Evolutionary conservation across 108 stramenopile genomes (phyloP).

Genomic region (Nitzschia sp.): DNA sequence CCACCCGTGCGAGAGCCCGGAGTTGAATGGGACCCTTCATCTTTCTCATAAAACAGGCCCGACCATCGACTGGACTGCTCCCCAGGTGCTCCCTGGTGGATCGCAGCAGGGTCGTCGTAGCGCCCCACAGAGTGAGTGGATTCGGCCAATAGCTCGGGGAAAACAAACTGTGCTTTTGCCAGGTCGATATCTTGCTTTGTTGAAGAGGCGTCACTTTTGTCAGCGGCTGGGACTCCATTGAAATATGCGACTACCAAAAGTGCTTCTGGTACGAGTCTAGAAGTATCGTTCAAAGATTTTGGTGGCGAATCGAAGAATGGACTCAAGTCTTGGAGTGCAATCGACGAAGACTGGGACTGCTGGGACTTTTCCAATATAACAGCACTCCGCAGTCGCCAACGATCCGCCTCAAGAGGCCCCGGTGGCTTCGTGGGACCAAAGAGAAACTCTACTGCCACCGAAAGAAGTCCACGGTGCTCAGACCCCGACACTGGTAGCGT

Average conservation of each 20-base stretch:
- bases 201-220: conserved; percentile 3
- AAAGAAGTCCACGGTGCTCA: conserved; percentile 66
- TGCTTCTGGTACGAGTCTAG: conserved; percentile 43
- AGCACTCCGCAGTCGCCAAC: conserved; percentile 74
- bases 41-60: conserved; percentile 18
- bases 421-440: conserved; percentile 66
- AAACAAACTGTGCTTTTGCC: conserved; percentile 48
- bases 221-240: conserved; percentile 64
- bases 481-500: conserved; percentile 13
- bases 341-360: conserved; percentile 9
- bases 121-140: not conserved
- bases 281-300: conserved; percentile 33
- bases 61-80: conserved; percentile 1
- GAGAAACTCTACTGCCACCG: conserved; percentile 78
- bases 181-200: conserved; percentile 17
- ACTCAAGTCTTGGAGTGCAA: conserved; percentile 54
- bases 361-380: conserved; percentile 48
- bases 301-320: conserved; percentile 81
- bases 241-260: conserved; percentile 73
- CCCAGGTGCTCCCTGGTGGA: conserved; percentile 24
- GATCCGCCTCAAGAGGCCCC: conserved; percentile 48
- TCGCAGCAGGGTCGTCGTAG: conserved; percentile 17
- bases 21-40: not conserved
- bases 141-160: conserved; percentile 81
- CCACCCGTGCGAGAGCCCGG: not conserved